Evolutionary conservation across 2,329 filamentous ascomycete genomes (phyloP).

Genomic region (Penicillium sp.): DNA sequence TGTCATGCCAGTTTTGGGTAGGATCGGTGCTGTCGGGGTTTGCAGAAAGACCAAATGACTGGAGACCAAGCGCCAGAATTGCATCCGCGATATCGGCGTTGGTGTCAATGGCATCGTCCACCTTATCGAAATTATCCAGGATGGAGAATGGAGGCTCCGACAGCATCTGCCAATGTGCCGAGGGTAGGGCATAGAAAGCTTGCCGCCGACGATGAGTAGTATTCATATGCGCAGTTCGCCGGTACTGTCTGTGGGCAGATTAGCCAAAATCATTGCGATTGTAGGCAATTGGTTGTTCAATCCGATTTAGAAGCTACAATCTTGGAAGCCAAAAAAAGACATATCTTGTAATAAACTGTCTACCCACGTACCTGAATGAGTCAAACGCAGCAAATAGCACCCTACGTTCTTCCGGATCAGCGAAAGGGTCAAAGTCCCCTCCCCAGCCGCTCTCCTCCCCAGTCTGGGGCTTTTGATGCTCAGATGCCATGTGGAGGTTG

Average conservation of each 20-base stretch:
- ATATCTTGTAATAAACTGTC: neutral
- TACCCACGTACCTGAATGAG: conserved; percentile 74
- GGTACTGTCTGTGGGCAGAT: conserved; percentile 67
- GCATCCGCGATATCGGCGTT: conserved; percentile 81
- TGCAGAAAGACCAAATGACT: conserved; percentile 61
- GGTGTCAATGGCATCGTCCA: conserved; percentile 83
- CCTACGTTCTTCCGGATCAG: conserved; percentile 75
- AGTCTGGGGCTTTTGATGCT: conserved; percentile 1
- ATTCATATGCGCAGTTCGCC: conserved; percentile 81
- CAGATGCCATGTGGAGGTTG: conserved; percentile 10
- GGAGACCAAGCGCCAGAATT: conserved; percentile 70
- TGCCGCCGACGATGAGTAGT: conserved; percentile 87
- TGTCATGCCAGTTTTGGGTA: conserved; percentile 64
- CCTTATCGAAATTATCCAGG: conserved; percentile 71
- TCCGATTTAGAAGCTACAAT: neutral
- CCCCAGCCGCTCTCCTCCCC: conserved; percentile 48
- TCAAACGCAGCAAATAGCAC: conserved; percentile 82
- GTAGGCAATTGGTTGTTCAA: neutral
- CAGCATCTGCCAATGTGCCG: conserved; percentile 78
- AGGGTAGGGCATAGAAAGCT: conserved; percentile 87
- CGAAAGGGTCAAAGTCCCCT: conserved; percentile 63
- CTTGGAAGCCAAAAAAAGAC: neutral
- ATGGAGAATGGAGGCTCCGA: conserved; percentile 79
- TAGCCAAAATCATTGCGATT: neutral
- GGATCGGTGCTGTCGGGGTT: conserved; percentile 41